Evolutionary conservation across 208 protist genomes (phyloP).

Genomic region (Angomonas deanei): DNA sequence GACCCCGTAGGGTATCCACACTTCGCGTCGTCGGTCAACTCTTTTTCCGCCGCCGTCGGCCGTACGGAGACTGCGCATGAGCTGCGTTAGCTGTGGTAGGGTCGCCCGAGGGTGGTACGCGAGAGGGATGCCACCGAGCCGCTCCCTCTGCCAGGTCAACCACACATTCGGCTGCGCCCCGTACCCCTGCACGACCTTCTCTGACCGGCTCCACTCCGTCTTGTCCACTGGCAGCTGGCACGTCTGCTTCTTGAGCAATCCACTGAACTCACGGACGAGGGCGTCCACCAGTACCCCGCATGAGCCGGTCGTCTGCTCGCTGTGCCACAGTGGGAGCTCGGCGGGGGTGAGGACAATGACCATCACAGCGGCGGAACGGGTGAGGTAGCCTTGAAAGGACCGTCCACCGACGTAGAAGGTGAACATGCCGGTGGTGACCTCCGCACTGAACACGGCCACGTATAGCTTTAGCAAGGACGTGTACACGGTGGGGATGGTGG

Average conservation of each 20-base stretch:
- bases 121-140: background rate
- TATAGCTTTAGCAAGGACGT: constrained; percentile 2
- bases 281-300: background rate
- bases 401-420: background rate
- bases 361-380: background rate
- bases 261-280: background rate
- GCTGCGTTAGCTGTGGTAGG: background rate
- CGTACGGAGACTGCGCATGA: background rate
- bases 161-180: background rate
- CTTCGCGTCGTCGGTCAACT: no score
- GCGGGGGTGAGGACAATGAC: background rate
- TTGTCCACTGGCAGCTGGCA: background rate
- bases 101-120: background rate
- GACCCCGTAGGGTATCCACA: background rate
- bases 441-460: background rate
- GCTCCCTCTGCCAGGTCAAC: background rate
- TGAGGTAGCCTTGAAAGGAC: background rate
- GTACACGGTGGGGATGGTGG: background rate
- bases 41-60: background rate
- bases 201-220: background rate
- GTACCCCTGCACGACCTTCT: background rate
- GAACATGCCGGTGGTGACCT: background rate
- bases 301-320: background rate
- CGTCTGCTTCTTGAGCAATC: background rate
- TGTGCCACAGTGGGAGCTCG: background rate